Percentiles rank a stretch among this genome's conserved stretches.
Conservation (phyloP, 805 yeast species). For the Zygosaccharomyces siamensis region DNA sequence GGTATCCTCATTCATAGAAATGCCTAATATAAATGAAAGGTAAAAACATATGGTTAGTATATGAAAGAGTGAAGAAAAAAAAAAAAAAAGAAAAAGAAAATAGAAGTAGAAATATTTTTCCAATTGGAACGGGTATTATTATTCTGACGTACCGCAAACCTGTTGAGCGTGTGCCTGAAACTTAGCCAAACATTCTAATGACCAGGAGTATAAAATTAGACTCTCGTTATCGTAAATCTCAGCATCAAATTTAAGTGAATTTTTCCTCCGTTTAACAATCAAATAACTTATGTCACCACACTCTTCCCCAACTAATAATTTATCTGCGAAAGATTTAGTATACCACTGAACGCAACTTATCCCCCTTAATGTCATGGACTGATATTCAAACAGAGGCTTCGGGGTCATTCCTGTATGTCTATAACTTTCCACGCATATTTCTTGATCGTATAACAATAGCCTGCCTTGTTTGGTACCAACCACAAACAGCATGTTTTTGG, state of each 20-base stretch:
- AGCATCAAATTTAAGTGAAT: background rate
- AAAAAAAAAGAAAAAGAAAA: too few relatives aligned
- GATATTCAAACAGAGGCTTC: slow-evolving; percentile 20
- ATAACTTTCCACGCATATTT: slow-evolving; percentile 13
- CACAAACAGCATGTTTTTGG: slow-evolving; percentile 41
- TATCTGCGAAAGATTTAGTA: slow-evolving; percentile 16
- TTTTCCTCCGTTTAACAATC: slow-evolving; percentile 23
- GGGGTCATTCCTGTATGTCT: slow-evolving; percentile 5
- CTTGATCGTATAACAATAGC: slow-evolving; percentile 44
- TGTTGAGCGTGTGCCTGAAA: slow-evolving; percentile 52
- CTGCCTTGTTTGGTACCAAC: slow-evolving; percentile 59
- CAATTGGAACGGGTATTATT: background rate
- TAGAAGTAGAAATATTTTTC: background rate
- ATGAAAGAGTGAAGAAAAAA: too few relatives aligned
- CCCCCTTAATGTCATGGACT: slow-evolving; percentile 36
- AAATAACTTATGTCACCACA: slow-evolving; percentile 51
- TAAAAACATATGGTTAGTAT: background rate
- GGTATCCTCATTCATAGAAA: slow-evolving; percentile 52
- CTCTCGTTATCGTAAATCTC: background rate
- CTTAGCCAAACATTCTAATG: slow-evolving; percentile 23
- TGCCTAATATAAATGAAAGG: slow-evolving; percentile 37
- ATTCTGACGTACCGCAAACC: slow-evolving; percentile 46
- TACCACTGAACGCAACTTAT: slow-evolving; percentile 62
- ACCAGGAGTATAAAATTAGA: background rate
- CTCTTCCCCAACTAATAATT: slow-evolving; percentile 63